Conservation (phyloP, 2,329 filamentous ascomycete genomes). For the Fusarium longipes region DNA sequence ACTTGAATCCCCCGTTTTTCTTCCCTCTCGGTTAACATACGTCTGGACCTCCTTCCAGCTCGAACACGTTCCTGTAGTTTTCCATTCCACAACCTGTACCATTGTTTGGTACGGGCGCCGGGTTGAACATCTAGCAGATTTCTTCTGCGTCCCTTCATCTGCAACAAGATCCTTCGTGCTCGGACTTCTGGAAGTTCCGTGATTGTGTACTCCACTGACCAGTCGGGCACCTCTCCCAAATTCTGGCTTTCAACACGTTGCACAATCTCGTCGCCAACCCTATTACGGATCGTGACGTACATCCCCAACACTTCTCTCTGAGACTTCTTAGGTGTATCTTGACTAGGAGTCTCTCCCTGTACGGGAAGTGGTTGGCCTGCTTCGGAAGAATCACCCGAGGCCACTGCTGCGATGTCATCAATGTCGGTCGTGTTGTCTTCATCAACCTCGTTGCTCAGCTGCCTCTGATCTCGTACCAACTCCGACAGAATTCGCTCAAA, state of each 20-base stretch:
- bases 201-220: slow-evolving; percentile 83
- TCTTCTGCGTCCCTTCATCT: slow-evolving; percentile 67
- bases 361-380: background rate
- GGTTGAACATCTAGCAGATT: slow-evolving; percentile 57
- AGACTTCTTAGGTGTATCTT: background rate
- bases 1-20: slow-evolving; percentile 59
- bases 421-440: slow-evolving; percentile 2
- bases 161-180: slow-evolving; percentile 65
- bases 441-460: slow-evolving; percentile 25
- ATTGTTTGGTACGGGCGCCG: slow-evolving; percentile 54
- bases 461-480: slow-evolving; percentile 55
- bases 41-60: slow-evolving; percentile 69
- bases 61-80: slow-evolving; percentile 56
- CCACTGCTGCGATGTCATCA: background rate
- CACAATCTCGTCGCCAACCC: slow-evolving; percentile 73
- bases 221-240: slow-evolving; percentile 51
- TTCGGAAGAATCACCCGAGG: background rate
- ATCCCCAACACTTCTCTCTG: slow-evolving; percentile 64
- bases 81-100: slow-evolving; percentile 61
- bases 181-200: slow-evolving; percentile 65
- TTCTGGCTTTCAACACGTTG: slow-evolving; percentile 63
- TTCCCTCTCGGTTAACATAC: slow-evolving; percentile 64
- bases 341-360: background rate
- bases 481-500: slow-evolving; percentile 65
- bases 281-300: slow-evolving; percentile 77